phyloP scores from a whole-genome alignment of 176 grass and related monocot genomes.

The Oryza meyeriana region DNA sequence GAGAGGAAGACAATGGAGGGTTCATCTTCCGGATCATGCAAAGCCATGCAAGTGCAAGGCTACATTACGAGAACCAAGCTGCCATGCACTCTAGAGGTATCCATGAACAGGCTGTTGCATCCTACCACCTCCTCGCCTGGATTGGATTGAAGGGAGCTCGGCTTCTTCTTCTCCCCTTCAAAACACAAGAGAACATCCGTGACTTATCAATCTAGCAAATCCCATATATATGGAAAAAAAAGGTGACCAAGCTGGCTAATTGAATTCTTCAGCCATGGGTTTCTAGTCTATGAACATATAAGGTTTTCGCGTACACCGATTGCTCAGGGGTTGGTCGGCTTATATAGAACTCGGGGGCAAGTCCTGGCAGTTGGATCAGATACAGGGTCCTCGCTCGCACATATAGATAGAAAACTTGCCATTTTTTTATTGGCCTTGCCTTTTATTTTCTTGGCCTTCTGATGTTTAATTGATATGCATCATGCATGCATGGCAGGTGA shows the following conservation, averaged over 20 bases:
- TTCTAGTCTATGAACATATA: background rate
- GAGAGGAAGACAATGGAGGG: slow-evolving; percentile 56
- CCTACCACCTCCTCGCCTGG: slow-evolving; percentile 59
- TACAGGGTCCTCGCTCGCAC: background rate
- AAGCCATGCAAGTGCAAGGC: slow-evolving; percentile 52
- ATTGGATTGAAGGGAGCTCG: slow-evolving; percentile 83
- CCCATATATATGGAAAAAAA: background rate
- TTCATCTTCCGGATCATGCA: slow-evolving; percentile 69
- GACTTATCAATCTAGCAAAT: too few species aligned
- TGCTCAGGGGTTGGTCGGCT: slow-evolving; percentile 3
- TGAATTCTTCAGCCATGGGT: background rate
- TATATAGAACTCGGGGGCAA: slow-evolving; percentile 47
- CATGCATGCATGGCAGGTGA: slow-evolving; percentile 27
- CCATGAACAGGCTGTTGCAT: slow-evolving; percentile 77
- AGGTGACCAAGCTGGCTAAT: background rate
- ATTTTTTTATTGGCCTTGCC: background rate
- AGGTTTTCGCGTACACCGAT: background rate
- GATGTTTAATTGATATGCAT: slow-evolving; percentile 22
- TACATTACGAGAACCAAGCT: background rate
- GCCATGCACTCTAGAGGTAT: slow-evolving; percentile 52
- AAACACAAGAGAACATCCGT: too few species aligned
- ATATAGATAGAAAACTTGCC: background rate
- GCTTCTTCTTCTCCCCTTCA: background rate
- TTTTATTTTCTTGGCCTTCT: background rate
- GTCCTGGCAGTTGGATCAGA: slow-evolving; percentile 43